These are phyloP conservation scores for Beauveria sp. DNA, from an alignment of 2,329 filamentous ascomycete genomes.

Conservation along the genomic window DNA sequence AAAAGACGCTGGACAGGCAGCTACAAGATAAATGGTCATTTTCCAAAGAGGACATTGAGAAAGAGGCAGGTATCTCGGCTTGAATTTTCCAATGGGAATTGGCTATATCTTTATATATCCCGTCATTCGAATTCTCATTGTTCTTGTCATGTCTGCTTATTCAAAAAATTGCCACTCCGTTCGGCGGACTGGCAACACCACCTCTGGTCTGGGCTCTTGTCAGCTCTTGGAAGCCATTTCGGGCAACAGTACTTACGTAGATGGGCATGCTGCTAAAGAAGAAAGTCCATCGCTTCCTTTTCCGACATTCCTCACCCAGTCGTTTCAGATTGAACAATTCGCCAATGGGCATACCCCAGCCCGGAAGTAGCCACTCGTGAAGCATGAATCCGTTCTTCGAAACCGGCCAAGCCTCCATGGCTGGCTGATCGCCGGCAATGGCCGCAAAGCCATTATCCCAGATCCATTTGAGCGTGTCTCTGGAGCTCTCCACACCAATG, in stretches of 20 bases:
- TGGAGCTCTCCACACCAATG: constrained; percentile 39
- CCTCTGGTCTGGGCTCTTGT: constrained; percentile 21
- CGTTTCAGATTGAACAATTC: constrained; percentile 40
- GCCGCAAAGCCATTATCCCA: constrained; percentile 50
- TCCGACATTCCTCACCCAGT: constrained; percentile 26
- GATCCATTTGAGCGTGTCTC: constrained; percentile 45
- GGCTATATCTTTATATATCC: no score
- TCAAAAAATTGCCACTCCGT: constrained; percentile 31
- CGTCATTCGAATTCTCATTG: no score
- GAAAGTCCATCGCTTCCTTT: constrained; percentile 29
- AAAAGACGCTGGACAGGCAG: constrained; percentile 32
- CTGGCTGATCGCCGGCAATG: constrained; percentile 46
- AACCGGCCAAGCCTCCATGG: constrained; percentile 42
- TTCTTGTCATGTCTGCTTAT: background rate
- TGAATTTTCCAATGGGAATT: background rate
- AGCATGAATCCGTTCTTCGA: constrained; percentile 23
- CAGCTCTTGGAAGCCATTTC: background rate
- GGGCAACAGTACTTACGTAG: constrained; percentile 17
- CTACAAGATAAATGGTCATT: constrained; percentile 47
- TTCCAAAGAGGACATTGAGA: constrained; percentile 39
- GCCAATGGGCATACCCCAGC: constrained; percentile 45
- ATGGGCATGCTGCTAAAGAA: constrained; percentile 33
- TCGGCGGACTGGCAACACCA: constrained; percentile 31
- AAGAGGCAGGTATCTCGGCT: constrained; percentile 25
- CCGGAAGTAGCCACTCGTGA: constrained; percentile 39